phyloP scores from a whole-genome alignment of 108 stramenopile genomes.

The Chaetoceros muelleri region DNA sequence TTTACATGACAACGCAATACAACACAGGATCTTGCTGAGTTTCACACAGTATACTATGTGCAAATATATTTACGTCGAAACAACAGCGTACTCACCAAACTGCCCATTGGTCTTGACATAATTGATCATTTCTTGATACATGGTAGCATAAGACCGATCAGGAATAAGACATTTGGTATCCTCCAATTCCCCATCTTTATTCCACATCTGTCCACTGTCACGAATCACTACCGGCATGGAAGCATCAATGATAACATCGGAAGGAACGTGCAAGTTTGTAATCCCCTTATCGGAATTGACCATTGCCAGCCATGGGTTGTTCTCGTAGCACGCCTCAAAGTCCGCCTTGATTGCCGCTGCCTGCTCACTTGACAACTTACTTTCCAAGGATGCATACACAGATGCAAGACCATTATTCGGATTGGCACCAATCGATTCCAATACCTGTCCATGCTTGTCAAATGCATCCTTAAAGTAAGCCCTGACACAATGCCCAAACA shows the following conservation, averaged over 20 bases:
- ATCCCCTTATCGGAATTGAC: slow-evolving; percentile 86
- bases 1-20: too few species aligned
- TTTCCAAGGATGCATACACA: slow-evolving; percentile 47
- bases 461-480: slow-evolving; percentile 84
- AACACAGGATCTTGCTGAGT: too few species aligned
- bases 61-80: background rate
- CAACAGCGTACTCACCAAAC: slow-evolving; percentile 51
- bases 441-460: slow-evolving; percentile 68
- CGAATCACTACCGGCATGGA: slow-evolving; percentile 87
- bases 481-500: slow-evolving; percentile 87
- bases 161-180: slow-evolving; percentile 90
- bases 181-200: slow-evolving; percentile 78
- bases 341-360: slow-evolving; percentile 56
- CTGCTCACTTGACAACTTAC: slow-evolving; percentile 39
- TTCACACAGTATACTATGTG: too few species aligned
- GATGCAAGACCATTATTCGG: slow-evolving; percentile 81
- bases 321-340: slow-evolving; percentile 76
- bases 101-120: slow-evolving; percentile 83
- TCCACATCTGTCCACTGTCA: slow-evolving; percentile 93
- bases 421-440: slow-evolving; percentile 81
- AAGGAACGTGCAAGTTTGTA: slow-evolving; percentile 84
- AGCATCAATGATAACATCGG: slow-evolving; percentile 87
- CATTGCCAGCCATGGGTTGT: slow-evolving; percentile 89
- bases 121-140: slow-evolving; percentile 81
- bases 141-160: slow-evolving; percentile 85